A percentile compares a stretch with the other conserved stretches of the same genome.
Conservation (phyloP, 2,329 filamentous ascomycete genomes). For the Diaporthe caulivora region DNA sequence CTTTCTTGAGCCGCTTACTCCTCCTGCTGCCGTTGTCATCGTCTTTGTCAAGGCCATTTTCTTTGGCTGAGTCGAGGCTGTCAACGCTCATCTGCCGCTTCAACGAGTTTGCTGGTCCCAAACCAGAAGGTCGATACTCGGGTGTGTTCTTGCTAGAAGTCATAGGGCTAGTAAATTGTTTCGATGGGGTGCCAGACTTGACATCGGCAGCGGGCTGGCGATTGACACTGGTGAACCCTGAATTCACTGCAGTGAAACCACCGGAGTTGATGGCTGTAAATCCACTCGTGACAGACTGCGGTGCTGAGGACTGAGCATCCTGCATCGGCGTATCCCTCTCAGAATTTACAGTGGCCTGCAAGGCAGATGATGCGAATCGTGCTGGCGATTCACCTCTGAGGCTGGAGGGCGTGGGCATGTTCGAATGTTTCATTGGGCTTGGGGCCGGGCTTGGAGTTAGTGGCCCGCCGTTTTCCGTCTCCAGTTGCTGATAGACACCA, state of each 20-base stretch:
- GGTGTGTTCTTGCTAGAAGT: slow-evolving; percentile 74
- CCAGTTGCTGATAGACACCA: slow-evolving; percentile 94
- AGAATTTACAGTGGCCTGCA: slow-evolving; percentile 62
- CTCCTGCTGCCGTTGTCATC: slow-evolving; percentile 81
- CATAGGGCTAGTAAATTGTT: slow-evolving; percentile 72
- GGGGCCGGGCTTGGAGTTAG: slow-evolving; percentile 80
- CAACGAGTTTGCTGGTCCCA: slow-evolving; percentile 70
- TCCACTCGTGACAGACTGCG: slow-evolving; percentile 47
- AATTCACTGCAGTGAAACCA: slow-evolving; percentile 82
- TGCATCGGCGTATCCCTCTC: slow-evolving; percentile 63
- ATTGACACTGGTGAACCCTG: slow-evolving; percentile 77
- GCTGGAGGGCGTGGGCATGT: slow-evolving; percentile 69
- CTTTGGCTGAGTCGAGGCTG: slow-evolving; percentile 61
- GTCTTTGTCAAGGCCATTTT: slow-evolving; percentile 62
- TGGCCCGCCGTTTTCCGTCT: slow-evolving; percentile 92
- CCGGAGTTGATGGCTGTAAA: slow-evolving; percentile 72
- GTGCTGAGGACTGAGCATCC: slow-evolving; percentile 56
- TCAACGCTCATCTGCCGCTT: slow-evolving; percentile 82
- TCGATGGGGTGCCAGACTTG: slow-evolving; percentile 73
- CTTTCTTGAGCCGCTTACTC: slow-evolving; percentile 94
- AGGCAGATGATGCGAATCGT: slow-evolving; percentile 64
- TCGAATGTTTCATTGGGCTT: slow-evolving; percentile 78
- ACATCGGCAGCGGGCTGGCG: slow-evolving; percentile 55
- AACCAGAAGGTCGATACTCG: slow-evolving; percentile 69
- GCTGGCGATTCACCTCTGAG: slow-evolving; percentile 76